Evolutionary conservation across 1,284 basidiomycete genomes (phyloP).

Genomic region (Pisolithus thermaeus): DNA sequence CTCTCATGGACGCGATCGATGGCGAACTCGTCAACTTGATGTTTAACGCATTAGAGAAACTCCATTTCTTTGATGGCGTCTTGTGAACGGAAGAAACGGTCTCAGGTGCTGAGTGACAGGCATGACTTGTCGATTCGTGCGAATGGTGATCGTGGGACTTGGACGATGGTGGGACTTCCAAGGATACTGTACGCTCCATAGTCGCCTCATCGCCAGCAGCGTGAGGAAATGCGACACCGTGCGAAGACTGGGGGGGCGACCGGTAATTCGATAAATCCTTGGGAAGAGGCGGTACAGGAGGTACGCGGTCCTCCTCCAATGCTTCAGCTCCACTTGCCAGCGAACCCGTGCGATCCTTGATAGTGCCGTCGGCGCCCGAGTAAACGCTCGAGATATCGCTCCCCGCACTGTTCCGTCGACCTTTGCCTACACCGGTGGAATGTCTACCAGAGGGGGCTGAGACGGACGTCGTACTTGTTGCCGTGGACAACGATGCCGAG

Average conservation of each 20-base stretch:
- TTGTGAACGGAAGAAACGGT: constrained; percentile 41
- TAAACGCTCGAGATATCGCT: constrained; percentile 79
- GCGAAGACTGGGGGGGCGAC: constrained; percentile 55
- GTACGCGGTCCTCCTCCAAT: constrained; percentile 63
- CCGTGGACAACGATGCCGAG: constrained; percentile 71
- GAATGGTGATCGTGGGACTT: constrained; percentile 23
- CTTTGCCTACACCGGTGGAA: constrained; percentile 46
- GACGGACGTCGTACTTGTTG: constrained; percentile 70
- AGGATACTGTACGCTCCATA: constrained; percentile 40
- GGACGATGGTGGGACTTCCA: constrained; percentile 46
- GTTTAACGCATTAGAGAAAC: constrained; percentile 86
- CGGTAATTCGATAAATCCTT: constrained; percentile 82
- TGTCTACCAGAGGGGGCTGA: constrained; percentile 64
- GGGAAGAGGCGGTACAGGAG: constrained; percentile 94
- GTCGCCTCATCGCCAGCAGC: constrained; percentile 33
- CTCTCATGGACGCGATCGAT: constrained; percentile 47
- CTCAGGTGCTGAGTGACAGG: constrained; percentile 37
- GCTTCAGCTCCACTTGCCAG: constrained; percentile 50
- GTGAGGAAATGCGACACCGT: constrained; percentile 45
- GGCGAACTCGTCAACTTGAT: constrained; percentile 68
- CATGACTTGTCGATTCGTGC: constrained; percentile 20
- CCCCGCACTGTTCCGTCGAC: constrained; percentile 73
- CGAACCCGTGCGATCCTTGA: constrained; percentile 62
- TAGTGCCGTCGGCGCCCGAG: constrained; percentile 51
- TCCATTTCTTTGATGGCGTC: constrained; percentile 93